Evolutionary conservation across 306 rosid genomes (phyloP).

Genomic region (Herpetospermum pedunculosum): DNA sequence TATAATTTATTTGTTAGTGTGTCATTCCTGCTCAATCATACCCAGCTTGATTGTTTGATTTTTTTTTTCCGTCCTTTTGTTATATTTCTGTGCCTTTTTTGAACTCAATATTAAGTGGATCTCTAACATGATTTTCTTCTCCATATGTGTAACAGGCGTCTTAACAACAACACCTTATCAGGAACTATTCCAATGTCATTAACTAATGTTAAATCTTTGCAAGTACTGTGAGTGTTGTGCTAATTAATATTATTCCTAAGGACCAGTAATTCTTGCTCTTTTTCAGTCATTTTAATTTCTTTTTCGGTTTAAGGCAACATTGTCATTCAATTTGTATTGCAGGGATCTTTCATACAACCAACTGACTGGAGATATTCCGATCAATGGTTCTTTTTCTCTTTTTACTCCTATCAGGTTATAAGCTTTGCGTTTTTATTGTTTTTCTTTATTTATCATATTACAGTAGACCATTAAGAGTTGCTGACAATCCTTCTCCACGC

Average conservation of each 20-base stretch:
- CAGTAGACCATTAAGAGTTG: background rate
- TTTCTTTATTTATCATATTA: background rate
- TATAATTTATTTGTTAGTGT: background rate
- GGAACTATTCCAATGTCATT: constrained; percentile 52
- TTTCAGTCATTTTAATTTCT: background rate
- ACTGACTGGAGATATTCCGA: constrained; percentile 46
- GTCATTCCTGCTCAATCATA: background rate
- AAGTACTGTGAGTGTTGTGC: constrained; percentile 79
- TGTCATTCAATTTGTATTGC: constrained; percentile 18
- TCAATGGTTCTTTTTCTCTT: constrained; percentile 68
- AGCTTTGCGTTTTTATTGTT: background rate
- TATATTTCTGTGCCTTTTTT: background rate
- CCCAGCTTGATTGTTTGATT: background rate
- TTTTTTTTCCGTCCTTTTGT: background rate
- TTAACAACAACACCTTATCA: constrained; percentile 69
- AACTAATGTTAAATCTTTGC: constrained; percentile 43
- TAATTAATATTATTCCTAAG: background rate
- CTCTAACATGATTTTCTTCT: background rate
- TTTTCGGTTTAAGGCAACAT: constrained; percentile 10
- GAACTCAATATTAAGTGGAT: background rate
- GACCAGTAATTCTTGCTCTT: background rate
- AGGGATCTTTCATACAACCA: constrained; percentile 84
- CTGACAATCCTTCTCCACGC: constrained; percentile 10
- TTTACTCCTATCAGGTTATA: constrained; percentile 86
- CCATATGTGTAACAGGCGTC: constrained; percentile 54